Evolutionary conservation across 2,329 filamentous ascomycete species (phyloP), one percentile per base, ranked within the genome.

Genomic region (Aspergillus sp.): DNA sequence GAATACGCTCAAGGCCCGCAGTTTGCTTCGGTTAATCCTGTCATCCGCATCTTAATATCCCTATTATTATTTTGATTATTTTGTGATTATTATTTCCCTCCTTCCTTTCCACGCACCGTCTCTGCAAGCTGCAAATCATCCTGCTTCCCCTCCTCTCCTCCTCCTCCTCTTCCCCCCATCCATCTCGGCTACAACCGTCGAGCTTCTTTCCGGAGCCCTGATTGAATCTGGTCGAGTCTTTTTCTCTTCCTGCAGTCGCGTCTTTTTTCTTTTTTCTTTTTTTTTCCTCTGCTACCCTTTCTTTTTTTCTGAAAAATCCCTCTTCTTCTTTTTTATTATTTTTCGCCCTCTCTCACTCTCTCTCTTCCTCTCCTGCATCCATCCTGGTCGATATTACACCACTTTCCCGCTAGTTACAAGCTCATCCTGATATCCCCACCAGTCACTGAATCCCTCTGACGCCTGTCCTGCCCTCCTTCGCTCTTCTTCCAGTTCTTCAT

Each of bases 311-410:
- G 19, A 48, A 45, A 30, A 19, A 35, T 39, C 40, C 45, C 37
- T 40, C 50, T 45, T 49, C n/a, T 51, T 58, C 57, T 53, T 54
- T 52, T 51, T 46, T 51, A 41, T 47, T 37, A 48, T 56, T 53
- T 52, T 57, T 19, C 19, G 19, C 19, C 19, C 40, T 45, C 37
- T 40, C 50, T 45, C 48, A 2, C 53, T 58, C 57, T 53, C 53
- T 52, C 50, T 46, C 52, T 19, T 19, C 19, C 19, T 19, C 19
- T 61, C 53, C 57, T 65, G 60, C 60, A 62, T 56, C 49, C 52
- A 66, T 59, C 61, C 60, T 60, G 50, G 61, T 56, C 57, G 51
- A 60, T 59, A 64, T 66, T 65, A 65, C 62, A 65, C 62, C 53
- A 59, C 56, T 53, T 58, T 62, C 52, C 58, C 60, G 57, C 61